Conservation (phyloP, 805 yeast species). For the Teunomyces stri region DNA sequence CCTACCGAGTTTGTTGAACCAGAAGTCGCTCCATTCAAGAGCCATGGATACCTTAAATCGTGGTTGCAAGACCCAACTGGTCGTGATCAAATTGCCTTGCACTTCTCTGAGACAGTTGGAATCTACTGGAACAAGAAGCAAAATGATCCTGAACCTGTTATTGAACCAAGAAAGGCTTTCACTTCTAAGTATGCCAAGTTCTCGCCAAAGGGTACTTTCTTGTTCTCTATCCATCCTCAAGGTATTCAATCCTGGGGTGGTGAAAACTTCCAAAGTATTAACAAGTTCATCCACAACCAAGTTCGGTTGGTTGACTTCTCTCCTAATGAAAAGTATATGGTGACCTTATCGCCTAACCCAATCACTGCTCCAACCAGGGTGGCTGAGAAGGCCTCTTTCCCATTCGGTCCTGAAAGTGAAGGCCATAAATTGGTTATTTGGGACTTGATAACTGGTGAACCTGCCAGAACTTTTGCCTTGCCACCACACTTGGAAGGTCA, state of each 20-base stretch:
- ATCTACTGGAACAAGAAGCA: constrained; percentile 83
- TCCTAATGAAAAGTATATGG: constrained; percentile 85
- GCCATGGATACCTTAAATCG: constrained; percentile 77
- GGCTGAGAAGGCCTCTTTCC: constrained; percentile 65
- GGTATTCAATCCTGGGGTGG: constrained; percentile 99
- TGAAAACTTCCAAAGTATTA: constrained; percentile 64
- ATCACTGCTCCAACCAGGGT: constrained; percentile 62
- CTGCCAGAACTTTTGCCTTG: constrained; percentile 86
- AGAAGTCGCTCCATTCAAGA: constrained; percentile 63
- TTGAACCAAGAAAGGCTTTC: constrained; percentile 80
- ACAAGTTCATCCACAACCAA: constrained; percentile 82
- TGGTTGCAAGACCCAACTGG: constrained; percentile 90
- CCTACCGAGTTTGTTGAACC: constrained; percentile 70
- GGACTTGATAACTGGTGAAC: constrained; percentile 82
- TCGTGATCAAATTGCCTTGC: constrained; percentile 86
- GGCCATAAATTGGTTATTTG: constrained; percentile 94
- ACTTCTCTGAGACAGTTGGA: constrained; percentile 75
- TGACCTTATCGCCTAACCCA: constrained; percentile 86
- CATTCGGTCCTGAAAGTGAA: constrained; percentile 81
- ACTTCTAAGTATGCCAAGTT: constrained; percentile 85
- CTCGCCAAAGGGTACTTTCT: constrained; percentile 89
- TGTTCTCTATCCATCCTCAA: constrained; percentile 86
- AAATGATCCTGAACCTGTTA: constrained; percentile 68
- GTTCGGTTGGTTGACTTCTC: constrained; percentile 89
- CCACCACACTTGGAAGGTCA: constrained; percentile 67